Percentiles rank a stretch among this genome's conserved stretches.
These are phyloP conservation scores for Fusarium longipes DNA, from an alignment of 2,329 filamentous ascomycete genomes.

Conservation along the genomic window DNA sequence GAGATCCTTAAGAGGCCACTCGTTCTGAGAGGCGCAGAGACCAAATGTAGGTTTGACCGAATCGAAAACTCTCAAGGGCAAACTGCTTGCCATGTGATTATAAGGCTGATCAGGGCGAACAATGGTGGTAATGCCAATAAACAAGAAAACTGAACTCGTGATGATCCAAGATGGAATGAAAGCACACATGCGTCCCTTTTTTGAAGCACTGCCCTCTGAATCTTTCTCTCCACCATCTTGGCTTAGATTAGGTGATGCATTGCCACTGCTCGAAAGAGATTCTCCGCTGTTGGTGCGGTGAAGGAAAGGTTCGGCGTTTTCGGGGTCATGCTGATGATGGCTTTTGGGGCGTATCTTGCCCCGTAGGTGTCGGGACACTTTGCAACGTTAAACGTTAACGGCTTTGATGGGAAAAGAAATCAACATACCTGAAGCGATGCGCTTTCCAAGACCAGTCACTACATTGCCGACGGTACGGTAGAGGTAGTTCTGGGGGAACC, in stretches of 20 bases:
- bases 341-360: slow-evolving; percentile 27
- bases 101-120: slow-evolving; percentile 46
- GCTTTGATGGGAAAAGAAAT: not conserved
- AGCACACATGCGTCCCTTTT: slow-evolving; percentile 14
- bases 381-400: slow-evolving; percentile 7
- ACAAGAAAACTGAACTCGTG: slow-evolving; percentile 21
- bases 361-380: slow-evolving; percentile 30
- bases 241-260: slow-evolving; percentile 10
- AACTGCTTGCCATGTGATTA: slow-evolving; percentile 47
- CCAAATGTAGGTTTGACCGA: slow-evolving; percentile 38
- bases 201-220: not conserved
- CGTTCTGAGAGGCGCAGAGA: slow-evolving; percentile 38
- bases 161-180: slow-evolving; percentile 28
- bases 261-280: slow-evolving; percentile 2
- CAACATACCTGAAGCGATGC: slow-evolving; percentile 42
- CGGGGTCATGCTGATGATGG: slow-evolving; percentile 30
- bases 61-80: slow-evolving; percentile 46
- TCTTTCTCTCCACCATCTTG: slow-evolving; percentile 22
- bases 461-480: slow-evolving; percentile 39
- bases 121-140: slow-evolving; percentile 39
- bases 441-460: slow-evolving; percentile 29
- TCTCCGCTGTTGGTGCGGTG: slow-evolving; percentile 13
- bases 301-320: slow-evolving; percentile 35
- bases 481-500: slow-evolving; percentile 39
- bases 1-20: slow-evolving; percentile 47